Percentiles rank a stretch among this genome's conserved stretches.
Conservation (phyloP, 129 eudicot species). For the Helianthus tuberosus region DNA sequence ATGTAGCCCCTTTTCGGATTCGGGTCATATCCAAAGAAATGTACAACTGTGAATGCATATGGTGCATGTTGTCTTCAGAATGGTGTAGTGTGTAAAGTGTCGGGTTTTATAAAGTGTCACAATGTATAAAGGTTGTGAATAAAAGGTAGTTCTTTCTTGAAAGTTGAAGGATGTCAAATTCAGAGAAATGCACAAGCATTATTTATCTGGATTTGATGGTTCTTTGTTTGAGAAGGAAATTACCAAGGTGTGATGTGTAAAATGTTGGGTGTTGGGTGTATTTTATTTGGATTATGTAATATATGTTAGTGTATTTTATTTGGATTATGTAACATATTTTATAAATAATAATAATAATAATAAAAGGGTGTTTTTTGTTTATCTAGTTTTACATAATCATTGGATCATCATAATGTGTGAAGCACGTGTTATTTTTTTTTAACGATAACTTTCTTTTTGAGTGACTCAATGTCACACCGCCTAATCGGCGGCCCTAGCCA, state of each 20-base stretch:
- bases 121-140: neutral
- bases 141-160: constrained; percentile 8
- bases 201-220: neutral
- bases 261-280: neutral
- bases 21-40: neutral
- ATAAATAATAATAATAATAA: neutral
- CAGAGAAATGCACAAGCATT: constrained; percentile 8
- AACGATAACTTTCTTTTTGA: too few species aligned
- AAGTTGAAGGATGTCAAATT: constrained; percentile 16
- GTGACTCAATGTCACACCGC: too few species aligned
- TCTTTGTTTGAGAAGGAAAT: neutral
- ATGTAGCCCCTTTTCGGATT: neutral
- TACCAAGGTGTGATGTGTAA: constrained; percentile 28
- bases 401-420: neutral
- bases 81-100: neutral
- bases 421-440: too few species aligned
- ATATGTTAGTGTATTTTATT: neutral
- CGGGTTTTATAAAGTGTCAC: constrained; percentile 6
- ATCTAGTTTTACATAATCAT: neutral
- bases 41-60: constrained; percentile 12
- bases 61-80: constrained; percentile 4
- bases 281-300: neutral
- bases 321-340: constrained; percentile 10
- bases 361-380: neutral
- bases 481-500: too few species aligned